phyloP scores from a whole-genome alignment of 495 filamentous ascomycete species.

The Bryoglossum gracile region DNA sequence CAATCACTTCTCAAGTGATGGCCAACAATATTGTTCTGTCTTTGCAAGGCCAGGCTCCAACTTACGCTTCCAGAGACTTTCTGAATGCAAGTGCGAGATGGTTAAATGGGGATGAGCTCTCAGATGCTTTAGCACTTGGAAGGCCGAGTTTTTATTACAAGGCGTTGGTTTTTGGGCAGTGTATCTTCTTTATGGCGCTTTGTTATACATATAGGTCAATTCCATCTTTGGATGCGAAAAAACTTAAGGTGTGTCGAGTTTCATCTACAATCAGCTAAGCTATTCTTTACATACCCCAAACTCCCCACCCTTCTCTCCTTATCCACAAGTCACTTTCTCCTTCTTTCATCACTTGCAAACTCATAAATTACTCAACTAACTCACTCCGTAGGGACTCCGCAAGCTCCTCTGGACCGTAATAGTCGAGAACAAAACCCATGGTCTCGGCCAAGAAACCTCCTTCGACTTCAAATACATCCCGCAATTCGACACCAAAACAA shows the following conservation, averaged over 20 bases:
- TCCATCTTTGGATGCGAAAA: slow-evolving; percentile 47
- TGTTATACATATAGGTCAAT: slow-evolving; percentile 50
- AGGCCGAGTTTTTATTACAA: slow-evolving; percentile 49
- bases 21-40: slow-evolving; percentile 69
- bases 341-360: too few relatives aligned
- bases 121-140: slow-evolving; percentile 52
- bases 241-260: slow-evolving; percentile 39
- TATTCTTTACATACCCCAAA: too few relatives aligned
- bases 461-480: slow-evolving; percentile 27
- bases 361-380: too few relatives aligned
- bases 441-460: slow-evolving; percentile 19
- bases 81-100: slow-evolving; percentile 59
- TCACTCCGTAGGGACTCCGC: slow-evolving; percentile 10
- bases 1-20: slow-evolving; percentile 49
- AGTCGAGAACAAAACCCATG: slow-evolving; percentile 15
- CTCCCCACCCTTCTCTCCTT: too few relatives aligned
- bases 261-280: too few relatives aligned
- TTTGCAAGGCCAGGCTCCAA: slow-evolving; percentile 54
- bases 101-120: slow-evolving; percentile 59
- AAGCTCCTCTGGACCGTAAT: slow-evolving; percentile 15
- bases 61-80: slow-evolving; percentile 54
- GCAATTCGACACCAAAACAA: slow-evolving; percentile 9
- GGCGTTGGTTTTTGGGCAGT: slow-evolving; percentile 58
- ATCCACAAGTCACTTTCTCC: too few relatives aligned
- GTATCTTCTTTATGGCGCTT: slow-evolving; percentile 51